Evolutionary conservation across 306 rosid species (phyloP), one percentile per base, ranked within the genome.

Genomic region (Hylodesmum podocarpum): DNA sequence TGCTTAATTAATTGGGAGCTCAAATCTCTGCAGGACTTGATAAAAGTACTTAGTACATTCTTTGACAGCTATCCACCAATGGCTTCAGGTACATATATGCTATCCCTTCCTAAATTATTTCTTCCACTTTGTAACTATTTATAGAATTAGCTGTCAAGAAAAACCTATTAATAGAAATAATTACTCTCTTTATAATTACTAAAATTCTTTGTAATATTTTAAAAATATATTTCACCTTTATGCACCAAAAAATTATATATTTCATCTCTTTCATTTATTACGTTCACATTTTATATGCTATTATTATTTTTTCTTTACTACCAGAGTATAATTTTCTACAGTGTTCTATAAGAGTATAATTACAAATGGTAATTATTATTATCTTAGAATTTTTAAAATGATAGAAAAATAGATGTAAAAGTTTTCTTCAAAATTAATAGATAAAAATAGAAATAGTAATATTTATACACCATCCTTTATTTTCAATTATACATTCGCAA

Each of bases 31-130:
- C 46, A 89, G 94, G 85, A 85, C 69, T 3, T 85, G 37, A 13
- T 89, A 12, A 89, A 83, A 68, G 54, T 83, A 49, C 14, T 75
- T 10, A 47, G 81, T 51, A 63, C 57, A 2, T 13, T 84, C 31
- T 66, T 85, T 46, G 94, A 89, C 62, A 84, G 54, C 70, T 87
- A 89, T 74, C 91, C 91, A 21, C 21, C 50, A 8, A 44, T 77
- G 25, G 94, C 86, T 29, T 51, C 71, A 62, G 87, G 93, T 85
- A 85, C 33, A 62, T 21, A 33, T 57, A 7, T 74, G 9, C 3
- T 3, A 15, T 39, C 0, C 37, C 28, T 19, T 47, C 16, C 72
- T n/a, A 40, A 40, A n/a, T 66, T 40, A 14, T 27, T 57, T 27
- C 36, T 57, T 57, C 64, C 14, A 6, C 2, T 55, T 53, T 22